Evolutionary conservation across 108 stramenopile species (phyloP), one percentile per base, ranked within the genome.

Genomic region (Skeletonema marinoi): DNA sequence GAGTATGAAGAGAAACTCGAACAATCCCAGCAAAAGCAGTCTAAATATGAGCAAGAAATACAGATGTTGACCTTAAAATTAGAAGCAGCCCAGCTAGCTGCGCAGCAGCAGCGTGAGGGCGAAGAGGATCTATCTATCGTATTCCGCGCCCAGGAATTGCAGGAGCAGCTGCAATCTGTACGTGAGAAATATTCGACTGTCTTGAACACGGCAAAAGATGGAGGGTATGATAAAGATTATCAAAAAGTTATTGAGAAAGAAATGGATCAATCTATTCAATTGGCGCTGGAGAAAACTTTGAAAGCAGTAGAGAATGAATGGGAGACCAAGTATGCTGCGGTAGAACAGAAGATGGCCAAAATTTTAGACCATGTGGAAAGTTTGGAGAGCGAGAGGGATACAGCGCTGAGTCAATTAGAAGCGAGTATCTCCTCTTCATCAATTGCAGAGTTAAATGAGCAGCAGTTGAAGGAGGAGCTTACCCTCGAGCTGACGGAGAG

Each of bases 261-360:
- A 74, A 82, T 76, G 81, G 70, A 76, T 58, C 10, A 63, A n/a
- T 70, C 81, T 14, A 71, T 82, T 48, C 81, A 76, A 76, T 62
- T 61, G 60, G 71, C 71, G 63, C 17, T 82, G 41, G 68, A 75
- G 38, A 35, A 60, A 68, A 64, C 74, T 54, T 51, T 82, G 13
- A 71, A 76, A 12, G 60, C 70, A 10, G 21, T 75, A 5, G 75
- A 72, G 29, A 42, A 76, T 17, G 81, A 68, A 54, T 82, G 81
- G 81, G 56, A 70, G 56, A 66, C 54, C 66, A 73, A 65, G 19
- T 72, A 68, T 70, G 65, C 75, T 54, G 46, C 12, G 12, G 32
- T 82, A 16, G 62, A 82, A 58, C 30, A 63, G 6, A 70, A 82
- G 44, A 36, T 82, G n/a, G 21, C 31, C 17, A 65, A 72, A 31